Conservation (phyloP, 495 filamentous ascomycete species). For the Astrothelium subdiscretum region DNA sequence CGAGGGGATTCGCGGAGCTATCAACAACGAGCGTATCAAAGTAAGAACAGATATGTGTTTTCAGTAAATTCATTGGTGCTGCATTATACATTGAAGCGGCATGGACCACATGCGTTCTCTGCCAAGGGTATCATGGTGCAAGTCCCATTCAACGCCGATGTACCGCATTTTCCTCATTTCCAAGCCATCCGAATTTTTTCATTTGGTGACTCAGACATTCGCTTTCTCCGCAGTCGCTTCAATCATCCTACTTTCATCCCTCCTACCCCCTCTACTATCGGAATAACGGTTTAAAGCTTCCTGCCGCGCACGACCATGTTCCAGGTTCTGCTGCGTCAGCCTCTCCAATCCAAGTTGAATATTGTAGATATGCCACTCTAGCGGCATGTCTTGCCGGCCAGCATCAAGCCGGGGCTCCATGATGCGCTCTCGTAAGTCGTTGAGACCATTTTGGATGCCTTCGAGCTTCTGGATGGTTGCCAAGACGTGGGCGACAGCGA, state of each 20-base stretch:
- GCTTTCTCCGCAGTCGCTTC: not conserved
- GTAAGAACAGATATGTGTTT: too few relatives aligned
- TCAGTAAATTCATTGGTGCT: too few relatives aligned
- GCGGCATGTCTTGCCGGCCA: constrained; percentile 39
- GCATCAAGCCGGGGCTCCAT: constrained; percentile 45
- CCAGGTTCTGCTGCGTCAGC: constrained; percentile 44
- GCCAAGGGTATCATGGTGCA: too few relatives aligned
- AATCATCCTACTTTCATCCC: not conserved
- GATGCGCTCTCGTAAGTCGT: constrained; percentile 55
- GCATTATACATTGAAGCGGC: too few relatives aligned
- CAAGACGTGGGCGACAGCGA: constrained; percentile 47
- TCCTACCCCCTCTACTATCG: not conserved
- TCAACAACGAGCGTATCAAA: too few relatives aligned
- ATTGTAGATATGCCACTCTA: constrained; percentile 57
- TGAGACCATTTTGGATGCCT: constrained; percentile 53
- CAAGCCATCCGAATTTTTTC: not conserved
- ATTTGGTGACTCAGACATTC: not conserved
- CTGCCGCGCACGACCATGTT: constrained; percentile 22
- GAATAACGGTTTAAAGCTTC: not conserved
- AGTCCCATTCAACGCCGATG: not conserved
- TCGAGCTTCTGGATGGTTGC: constrained; percentile 51
- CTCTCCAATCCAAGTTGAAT: constrained; percentile 56
- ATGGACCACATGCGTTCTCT: too few relatives aligned
- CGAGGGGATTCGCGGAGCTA: too few relatives aligned
- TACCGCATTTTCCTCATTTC: not conserved